These are phyloP conservation scores for Wilcoxina mikolae DNA, from an alignment of 495 filamentous ascomycete genomes.

Conservation along the genomic window DNA sequence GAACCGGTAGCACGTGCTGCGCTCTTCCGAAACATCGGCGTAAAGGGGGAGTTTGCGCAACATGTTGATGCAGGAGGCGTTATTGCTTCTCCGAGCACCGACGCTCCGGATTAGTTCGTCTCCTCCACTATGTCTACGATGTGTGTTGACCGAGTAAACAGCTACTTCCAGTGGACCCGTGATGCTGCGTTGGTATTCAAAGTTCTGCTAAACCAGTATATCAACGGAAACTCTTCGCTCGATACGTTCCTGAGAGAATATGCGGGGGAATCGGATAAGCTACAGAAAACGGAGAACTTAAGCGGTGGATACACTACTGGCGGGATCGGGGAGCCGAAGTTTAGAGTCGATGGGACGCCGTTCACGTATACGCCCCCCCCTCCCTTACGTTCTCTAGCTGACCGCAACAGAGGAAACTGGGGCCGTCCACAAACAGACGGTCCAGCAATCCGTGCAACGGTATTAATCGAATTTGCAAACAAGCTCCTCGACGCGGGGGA, in stretches of 20 bases:
- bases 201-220: conserved; percentile 43
- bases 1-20: conserved; percentile 37
- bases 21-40: conserved; percentile 48
- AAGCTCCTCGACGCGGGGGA: conserved; percentile 16
- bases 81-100: conserved; percentile 47
- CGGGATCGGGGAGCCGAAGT: conserved; percentile 47
- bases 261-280: conserved; percentile 29
- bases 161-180: conserved; percentile 56
- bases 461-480: conserved; percentile 34
- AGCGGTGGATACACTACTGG: conserved; percentile 22
- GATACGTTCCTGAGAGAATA: conserved; percentile 22
- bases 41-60: conserved; percentile 35
- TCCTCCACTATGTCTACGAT: not conserved
- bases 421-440: conserved; percentile 60
- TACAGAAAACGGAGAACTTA: conserved; percentile 19
- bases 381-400: not conserved
- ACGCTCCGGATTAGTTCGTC: conserved; percentile 45
- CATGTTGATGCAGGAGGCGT: conserved; percentile 41
- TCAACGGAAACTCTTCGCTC: conserved; percentile 38
- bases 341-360: conserved; percentile 42
- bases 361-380: conserved; percentile 35
- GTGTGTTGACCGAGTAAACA: conserved; percentile 21
- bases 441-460: conserved; percentile 52
- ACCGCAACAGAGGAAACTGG: conserved; percentile 33
- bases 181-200: conserved; percentile 54